Percentiles rank a stretch among this genome's conserved stretches.
These are phyloP conservation scores for Pyricularia grisea DNA, from an alignment of 2,329 filamentous ascomycete genomes.

Conservation along the genomic window DNA sequence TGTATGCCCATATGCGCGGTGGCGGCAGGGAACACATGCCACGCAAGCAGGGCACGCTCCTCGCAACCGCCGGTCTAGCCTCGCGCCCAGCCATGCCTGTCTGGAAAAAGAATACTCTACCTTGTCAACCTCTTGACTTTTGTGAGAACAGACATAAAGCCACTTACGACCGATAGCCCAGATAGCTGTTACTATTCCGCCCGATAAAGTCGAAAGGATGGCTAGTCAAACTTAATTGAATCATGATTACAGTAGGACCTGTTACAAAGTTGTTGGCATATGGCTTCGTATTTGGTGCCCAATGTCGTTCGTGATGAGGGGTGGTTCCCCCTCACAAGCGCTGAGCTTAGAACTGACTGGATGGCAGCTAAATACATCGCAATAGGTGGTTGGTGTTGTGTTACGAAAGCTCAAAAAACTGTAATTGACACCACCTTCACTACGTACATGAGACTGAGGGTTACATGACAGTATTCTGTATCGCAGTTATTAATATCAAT, in stretches of 20 bases:
- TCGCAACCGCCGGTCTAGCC: background rate
- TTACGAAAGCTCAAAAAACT: background rate
- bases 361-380: background rate
- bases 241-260: background rate
- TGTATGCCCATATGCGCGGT: background rate
- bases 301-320: background rate
- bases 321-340: background rate
- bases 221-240: background rate
- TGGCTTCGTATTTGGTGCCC: background rate
- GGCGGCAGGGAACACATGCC: background rate
- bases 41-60: background rate
- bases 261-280: background rate
- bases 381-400: background rate
- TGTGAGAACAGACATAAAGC: background rate
- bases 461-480: background rate
- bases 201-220: background rate
- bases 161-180: background rate
- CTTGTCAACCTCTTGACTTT: background rate
- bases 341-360: background rate
- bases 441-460: background rate
- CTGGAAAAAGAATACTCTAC: background rate
- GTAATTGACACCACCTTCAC: background rate
- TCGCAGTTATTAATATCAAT: background rate
- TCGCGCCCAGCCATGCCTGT: background rate
- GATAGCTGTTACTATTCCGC: background rate